phyloP scores from a whole-genome alignment of 345 rosid genomes.

The rapeseed (Brassica napus) region DNA sequence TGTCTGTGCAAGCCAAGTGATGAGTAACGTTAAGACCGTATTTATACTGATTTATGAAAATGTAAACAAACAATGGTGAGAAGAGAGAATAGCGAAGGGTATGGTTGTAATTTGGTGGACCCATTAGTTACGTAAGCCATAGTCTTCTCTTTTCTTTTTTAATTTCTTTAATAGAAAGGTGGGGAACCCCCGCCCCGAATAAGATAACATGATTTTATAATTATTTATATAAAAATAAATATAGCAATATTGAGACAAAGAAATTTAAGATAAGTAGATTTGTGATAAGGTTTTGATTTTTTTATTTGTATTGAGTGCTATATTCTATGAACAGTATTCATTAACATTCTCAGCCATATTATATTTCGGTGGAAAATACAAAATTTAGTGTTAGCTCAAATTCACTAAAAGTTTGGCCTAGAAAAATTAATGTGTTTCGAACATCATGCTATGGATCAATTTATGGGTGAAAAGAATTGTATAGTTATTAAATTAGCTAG shows the following conservation, averaged over 20 bases:
- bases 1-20: slow-evolving; percentile 40
- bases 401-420: neutral
- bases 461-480: neutral
- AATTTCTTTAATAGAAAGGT: neutral
- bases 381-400: neutral
- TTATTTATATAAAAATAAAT: neutral
- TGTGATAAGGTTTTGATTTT: slow-evolving; percentile 12
- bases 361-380: neutral
- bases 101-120: slow-evolving; percentile 30
- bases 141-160: neutral
- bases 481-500: neutral
- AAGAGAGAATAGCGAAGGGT: slow-evolving; percentile 12
- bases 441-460: neutral
- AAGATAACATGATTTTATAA: slow-evolving; percentile 13
- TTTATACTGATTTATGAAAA: slow-evolving; percentile 32
- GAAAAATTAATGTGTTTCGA: neutral
- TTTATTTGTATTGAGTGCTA: neutral
- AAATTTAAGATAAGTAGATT: slow-evolving; percentile 12
- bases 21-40: slow-evolving; percentile 22
- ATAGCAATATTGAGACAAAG: slow-evolving; percentile 1
- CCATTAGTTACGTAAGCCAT: slow-evolving; percentile 30
- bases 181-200: neutral
- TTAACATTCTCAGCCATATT: neutral
- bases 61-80: neutral
- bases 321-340: slow-evolving; percentile 5